phyloP scores from a whole-genome alignment of 2,329 filamentous ascomycete genomes.

The Aspergillus fumigatus region DNA sequence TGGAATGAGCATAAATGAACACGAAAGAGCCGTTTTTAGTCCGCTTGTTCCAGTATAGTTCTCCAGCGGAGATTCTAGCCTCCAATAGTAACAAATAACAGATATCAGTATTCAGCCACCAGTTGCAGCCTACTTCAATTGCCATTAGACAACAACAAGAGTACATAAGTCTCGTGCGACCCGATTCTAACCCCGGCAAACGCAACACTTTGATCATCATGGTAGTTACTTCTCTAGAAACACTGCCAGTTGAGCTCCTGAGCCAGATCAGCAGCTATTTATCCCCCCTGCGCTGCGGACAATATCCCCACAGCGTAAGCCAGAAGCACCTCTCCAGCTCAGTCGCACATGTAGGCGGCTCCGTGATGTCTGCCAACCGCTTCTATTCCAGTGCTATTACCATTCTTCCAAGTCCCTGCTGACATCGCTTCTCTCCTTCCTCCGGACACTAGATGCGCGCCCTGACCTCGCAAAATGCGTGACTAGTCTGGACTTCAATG shows the following conservation, averaged over 20 bases:
- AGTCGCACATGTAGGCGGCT: slow-evolving; percentile 2
- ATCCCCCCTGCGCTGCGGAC: background rate
- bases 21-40: background rate
- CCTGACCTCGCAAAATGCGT: slow-evolving; percentile 2
- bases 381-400: background rate
- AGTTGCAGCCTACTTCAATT: background rate
- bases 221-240: background rate
- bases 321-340: background rate
- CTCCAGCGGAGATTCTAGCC: background rate
- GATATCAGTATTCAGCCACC: background rate
- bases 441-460: background rate
- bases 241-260: background rate
- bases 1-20: background rate
- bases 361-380: background rate
- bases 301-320: background rate
- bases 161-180: background rate
- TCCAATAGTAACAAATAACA: background rate
- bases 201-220: background rate
- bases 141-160: background rate
- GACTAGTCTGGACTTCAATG: background rate
- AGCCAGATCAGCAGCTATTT: background rate
- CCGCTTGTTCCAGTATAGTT: background rate
- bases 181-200: background rate
- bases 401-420: background rate
- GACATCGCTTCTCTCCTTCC: background rate